phyloP scores from a whole-genome alignment of 805 yeast species.

The Wickerhamiella kurtzmanii region DNA sequence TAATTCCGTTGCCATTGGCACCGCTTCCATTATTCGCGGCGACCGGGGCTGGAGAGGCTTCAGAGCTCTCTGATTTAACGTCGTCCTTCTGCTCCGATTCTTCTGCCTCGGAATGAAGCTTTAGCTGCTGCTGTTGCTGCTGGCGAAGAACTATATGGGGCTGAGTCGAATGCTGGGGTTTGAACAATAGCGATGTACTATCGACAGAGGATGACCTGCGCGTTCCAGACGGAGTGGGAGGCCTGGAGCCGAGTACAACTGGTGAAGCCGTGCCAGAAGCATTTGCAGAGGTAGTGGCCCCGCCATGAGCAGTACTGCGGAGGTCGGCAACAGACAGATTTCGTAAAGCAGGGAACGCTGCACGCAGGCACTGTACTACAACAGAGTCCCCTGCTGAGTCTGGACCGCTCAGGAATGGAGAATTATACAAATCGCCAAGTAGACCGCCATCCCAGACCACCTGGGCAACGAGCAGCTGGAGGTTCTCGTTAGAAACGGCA shows the following conservation, averaged over 20 bases:
- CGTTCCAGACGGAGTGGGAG: neutral
- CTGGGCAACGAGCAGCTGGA: conserved; percentile 23
- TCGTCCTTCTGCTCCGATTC: neutral
- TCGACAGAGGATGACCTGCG: neutral
- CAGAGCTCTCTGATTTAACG: neutral
- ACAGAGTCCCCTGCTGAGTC: conserved; percentile 3
- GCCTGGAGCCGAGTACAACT: neutral
- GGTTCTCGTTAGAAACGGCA: conserved; percentile 12
- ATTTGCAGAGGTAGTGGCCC: neutral
- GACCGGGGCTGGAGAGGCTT: neutral
- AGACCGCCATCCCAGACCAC: conserved; percentile 27
- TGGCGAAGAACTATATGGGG: neutral
- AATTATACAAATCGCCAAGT: conserved; percentile 11
- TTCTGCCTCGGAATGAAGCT: neutral
- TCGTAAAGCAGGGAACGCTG: conserved; percentile 3
- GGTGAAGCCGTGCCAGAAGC: neutral
- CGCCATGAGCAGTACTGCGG: neutral
- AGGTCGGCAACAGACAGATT: neutral
- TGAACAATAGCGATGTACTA: neutral
- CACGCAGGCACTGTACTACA: conserved; percentile 5
- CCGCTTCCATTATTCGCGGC: no score
- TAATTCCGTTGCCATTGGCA: no score
- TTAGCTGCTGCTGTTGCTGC: neutral
- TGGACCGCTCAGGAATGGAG: conserved; percentile 8
- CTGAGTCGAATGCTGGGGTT: neutral